Percentiles rank a stretch among this genome's conserved stretches.
Evolutionary conservation across 352 stramenopile genomes (phyloP).

Genomic region (Globisporangium canariense): DNA sequence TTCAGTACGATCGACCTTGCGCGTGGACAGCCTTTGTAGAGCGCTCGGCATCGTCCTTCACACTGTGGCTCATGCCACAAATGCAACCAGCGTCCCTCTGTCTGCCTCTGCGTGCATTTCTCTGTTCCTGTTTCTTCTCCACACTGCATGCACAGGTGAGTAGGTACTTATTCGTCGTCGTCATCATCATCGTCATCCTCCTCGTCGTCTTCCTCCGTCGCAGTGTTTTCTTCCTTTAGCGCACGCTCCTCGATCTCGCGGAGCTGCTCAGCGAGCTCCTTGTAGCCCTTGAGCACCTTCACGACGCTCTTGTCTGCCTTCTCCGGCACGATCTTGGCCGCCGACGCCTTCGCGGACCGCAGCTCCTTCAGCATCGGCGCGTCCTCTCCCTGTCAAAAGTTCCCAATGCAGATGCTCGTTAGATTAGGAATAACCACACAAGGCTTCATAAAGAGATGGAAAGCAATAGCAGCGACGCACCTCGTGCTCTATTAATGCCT

Average conservation of each 20-base stretch:
- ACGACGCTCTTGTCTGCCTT: conserved; percentile 67
- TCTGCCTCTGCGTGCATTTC: not conserved
- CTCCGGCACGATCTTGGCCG: conserved; percentile 49
- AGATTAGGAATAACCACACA: not conserved
- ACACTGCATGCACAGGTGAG: not conserved
- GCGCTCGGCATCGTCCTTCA: not conserved
- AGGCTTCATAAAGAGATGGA: not conserved
- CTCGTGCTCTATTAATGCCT: conserved; percentile 60
- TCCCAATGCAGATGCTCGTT: not conserved
- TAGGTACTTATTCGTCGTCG: conserved; percentile 18
- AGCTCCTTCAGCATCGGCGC: conserved; percentile 70
- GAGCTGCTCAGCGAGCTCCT: conserved; percentile 68
- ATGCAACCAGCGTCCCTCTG: not conserved
- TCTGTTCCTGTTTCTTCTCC: conserved; percentile 18
- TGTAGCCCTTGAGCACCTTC: conserved; percentile 72
- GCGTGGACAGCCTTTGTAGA: not conserved
- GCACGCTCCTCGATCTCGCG: conserved; percentile 59
- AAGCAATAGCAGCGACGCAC: not conserved
- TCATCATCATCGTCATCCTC: conserved; percentile 18
- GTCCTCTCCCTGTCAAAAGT: conserved; percentile 26
- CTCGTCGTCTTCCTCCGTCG: conserved; percentile 43
- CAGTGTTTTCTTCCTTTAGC: conserved; percentile 43
- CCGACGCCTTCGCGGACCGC: conserved; percentile 43
- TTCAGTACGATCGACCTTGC: not conserved
- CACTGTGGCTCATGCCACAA: not conserved